Percentiles rank a stretch among this genome's conserved stretches.
These are phyloP conservation scores for Polyporus tsugae DNA, from an alignment of 1,284 basidiomycete species.

Conservation along the genomic window DNA sequence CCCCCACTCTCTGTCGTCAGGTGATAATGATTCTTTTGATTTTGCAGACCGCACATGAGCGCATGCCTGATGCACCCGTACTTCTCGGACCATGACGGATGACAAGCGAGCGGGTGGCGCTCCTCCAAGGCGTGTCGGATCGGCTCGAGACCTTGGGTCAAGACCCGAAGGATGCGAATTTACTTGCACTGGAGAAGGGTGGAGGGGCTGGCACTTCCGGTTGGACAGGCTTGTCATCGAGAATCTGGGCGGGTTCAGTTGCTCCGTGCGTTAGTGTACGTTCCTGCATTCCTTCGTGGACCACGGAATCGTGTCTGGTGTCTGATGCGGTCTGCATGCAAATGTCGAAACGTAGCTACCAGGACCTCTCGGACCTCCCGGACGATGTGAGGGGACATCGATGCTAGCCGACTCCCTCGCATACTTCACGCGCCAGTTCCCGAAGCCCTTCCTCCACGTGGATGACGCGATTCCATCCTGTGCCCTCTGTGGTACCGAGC, in stretches of 20 bases:
- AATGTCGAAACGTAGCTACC: conserved; percentile 94
- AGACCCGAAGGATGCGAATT: no score
- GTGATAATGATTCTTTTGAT: not conserved
- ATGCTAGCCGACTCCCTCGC: conserved; percentile 92
- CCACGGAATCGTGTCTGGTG: not conserved
- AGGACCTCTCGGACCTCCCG: conserved; percentile 93
- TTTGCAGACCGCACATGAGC: conserved; percentile 82
- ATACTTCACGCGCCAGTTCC: conserved; percentile 96
- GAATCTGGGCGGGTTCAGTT: no score
- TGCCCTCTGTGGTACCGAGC: no score
- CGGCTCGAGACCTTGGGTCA: no score
- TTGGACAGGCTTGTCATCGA: not conserved
- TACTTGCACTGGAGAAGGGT: conserved; percentile 46
- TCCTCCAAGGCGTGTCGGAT: no score
- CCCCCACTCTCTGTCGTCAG: not conserved
- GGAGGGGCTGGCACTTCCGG: conserved; percentile 78
- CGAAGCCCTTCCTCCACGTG: conserved; percentile 91
- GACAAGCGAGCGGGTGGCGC: no score
- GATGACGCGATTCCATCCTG: conserved; percentile 80
- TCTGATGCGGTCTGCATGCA: not conserved
- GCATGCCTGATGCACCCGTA: conserved; percentile 93
- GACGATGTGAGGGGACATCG: conserved; percentile 87
- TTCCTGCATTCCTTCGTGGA: not conserved
- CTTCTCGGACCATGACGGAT: conserved; percentile 45
- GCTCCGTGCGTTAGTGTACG: no score